phyloP scores from a whole-genome alignment of 2,329 filamentous ascomycete genomes.

The Cordyceps javanica region DNA sequence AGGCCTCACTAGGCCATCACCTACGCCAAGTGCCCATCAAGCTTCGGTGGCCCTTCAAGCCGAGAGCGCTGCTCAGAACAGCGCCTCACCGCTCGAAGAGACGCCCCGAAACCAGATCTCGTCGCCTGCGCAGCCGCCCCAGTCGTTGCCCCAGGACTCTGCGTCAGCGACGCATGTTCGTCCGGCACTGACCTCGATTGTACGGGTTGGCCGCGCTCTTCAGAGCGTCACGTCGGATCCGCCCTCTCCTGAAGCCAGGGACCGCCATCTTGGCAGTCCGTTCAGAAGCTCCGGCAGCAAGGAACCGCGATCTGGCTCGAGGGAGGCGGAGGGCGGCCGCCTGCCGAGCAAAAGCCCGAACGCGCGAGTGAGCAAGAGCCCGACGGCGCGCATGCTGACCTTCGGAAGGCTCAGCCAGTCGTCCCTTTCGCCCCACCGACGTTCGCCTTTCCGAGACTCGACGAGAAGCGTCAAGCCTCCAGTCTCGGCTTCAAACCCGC shows the following conservation, averaged over 20 bases:
- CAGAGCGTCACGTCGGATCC: constrained; percentile 55
- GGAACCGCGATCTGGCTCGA: constrained; percentile 26
- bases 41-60: not conserved
- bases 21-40: not conserved
- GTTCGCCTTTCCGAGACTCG: not conserved
- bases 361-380: constrained; percentile 6
- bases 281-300: constrained; percentile 39
- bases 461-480: not conserved
- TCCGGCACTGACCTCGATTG: constrained; percentile 49
- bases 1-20: not conserved
- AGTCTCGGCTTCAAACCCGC: not conserved
- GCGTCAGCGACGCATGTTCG: constrained; percentile 27
- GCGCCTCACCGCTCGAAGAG: constrained; percentile 21
- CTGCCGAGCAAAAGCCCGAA: constrained; percentile 25
- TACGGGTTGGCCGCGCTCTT: constrained; percentile 50
- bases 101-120: constrained; percentile 33
- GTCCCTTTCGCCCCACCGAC: constrained; percentile 10
- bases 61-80: not conserved
- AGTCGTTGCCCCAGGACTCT: constrained; percentile 25
- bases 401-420: not conserved
- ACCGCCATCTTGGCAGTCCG: constrained; percentile 48
- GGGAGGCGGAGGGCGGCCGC: constrained; percentile 21
- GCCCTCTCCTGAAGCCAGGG: constrained; percentile 47
- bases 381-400: constrained; percentile 10
- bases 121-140: constrained; percentile 30